Base-by-base conservation (phyloP, 768 basidiomycete species). In the Lactarius psammicola region DNA sequence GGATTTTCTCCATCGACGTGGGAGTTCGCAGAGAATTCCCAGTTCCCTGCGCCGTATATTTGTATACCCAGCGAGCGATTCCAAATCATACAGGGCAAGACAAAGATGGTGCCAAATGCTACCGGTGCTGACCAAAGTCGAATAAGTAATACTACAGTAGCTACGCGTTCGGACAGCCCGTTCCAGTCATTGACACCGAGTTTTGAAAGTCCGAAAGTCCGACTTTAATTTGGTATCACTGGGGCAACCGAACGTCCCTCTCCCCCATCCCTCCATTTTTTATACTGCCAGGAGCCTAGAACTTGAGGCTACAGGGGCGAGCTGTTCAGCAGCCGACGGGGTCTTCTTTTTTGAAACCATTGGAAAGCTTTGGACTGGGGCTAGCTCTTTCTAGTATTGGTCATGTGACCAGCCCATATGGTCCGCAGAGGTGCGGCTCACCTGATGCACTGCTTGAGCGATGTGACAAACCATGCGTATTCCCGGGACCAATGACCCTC, bases 131-230 rank as follows among this genome's bases (percentile, higher is more conserved):
- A 17, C 36, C 36, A 38, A 38, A 38, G 36, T 15, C 15, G 15
- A 38, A 38, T 38, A 15, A 38, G 15, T 38, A 38, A 38, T 38
- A n/a, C n/a, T n/a, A n/a, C n/a, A n/a, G n/a, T n/a, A n/a, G 36
- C 15, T 38, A n/a, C 36, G 44, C 44, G n/a, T n/a, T n/a, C 8
- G 20, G 20, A n/a, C 26, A 54, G 28, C 15, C 18, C 30, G 28
- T 26, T 28, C 17, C n/a, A n/a, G n/a, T n/a, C 36, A 51, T 55
- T 4, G 4, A 42, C 28, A 30, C 33, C 33, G 44, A n/a, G 18
- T 6, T 20, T 36, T 56, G 51, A 28, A 62, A 57, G 65, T 65
- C 64, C 64, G 64, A 8, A 61, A 53, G 51, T 55, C 54, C 54
- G 54, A 31, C 30, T 20, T 57, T 62, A 56, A 61, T 56, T 61